These are phyloP conservation scores for Nepenthes mirabilis DNA, from an alignment of 148 eudicot species.

Conservation along the genomic window DNA sequence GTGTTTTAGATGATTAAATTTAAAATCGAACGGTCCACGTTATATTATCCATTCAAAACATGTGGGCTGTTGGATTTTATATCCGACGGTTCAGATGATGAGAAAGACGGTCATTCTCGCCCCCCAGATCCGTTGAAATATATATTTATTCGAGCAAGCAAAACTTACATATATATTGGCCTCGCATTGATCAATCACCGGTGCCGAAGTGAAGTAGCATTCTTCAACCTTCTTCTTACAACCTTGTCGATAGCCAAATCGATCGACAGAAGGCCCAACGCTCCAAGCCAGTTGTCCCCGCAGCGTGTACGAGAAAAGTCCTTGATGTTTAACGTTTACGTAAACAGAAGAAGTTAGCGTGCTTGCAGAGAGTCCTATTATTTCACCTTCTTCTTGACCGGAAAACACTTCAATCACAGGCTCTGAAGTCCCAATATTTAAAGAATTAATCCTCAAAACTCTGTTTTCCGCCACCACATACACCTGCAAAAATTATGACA, in stretches of 20 bases:
- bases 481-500: constrained; percentile 31
- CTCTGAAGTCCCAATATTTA: constrained; percentile 23
- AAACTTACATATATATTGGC: constrained; percentile 73
- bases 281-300: constrained; percentile 61
- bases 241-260: constrained; percentile 64
- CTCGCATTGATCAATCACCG: constrained; percentile 78
- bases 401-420: constrained; percentile 49
- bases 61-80: too few species aligned
- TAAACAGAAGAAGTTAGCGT: constrained; percentile 47
- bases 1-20: too few species aligned
- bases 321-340: constrained; percentile 46
- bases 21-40: too few species aligned
- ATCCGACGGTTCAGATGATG: too few species aligned
- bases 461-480: constrained; percentile 76
- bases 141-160: neutral
- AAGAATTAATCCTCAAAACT: constrained; percentile 41
- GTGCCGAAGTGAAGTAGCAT: constrained; percentile 55
- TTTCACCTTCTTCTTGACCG: constrained; percentile 49
- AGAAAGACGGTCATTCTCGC: too few species aligned
- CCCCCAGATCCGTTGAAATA: too few species aligned
- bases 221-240: constrained; percentile 51
- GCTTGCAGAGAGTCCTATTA: constrained; percentile 60
- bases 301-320: constrained; percentile 51
- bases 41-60: too few species aligned
- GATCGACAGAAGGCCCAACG: constrained; percentile 47